Evolutionary conservation across 2,329 filamentous ascomycete genomes (phyloP), one percentile per base, ranked within the genome.

Genomic region (Chaetomium globosum): DNA sequence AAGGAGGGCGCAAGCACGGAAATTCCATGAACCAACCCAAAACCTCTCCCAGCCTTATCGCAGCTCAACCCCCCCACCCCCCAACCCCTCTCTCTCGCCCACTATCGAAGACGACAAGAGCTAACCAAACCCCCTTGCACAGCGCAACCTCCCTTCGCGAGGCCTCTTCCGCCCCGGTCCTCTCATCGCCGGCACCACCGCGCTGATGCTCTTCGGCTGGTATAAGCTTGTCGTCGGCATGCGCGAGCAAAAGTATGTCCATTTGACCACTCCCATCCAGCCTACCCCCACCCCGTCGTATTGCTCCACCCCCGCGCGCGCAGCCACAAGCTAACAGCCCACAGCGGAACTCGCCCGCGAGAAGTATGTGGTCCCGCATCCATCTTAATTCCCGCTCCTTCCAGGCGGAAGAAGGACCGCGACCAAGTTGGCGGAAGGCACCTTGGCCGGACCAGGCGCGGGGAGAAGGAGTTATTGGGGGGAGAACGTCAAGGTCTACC

Each of bases 281-380:
- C 3, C 4, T 4, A 10, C 19, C 9, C 19, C 19, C 26, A 12
- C 30, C 46, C 4, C 30, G n/a, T 21, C 31, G 4, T 26, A 26
- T 26, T 26, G 2, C 26, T 26, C 26, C 26, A 26, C 26, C 26
- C 26, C 26, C 26, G 26, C 26, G 4, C 13, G 7, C 53, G 30
- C 16, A 19, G 21, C 19, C 30, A 10, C n/a, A 36, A n/a, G 16
- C 31, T 55, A 55, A 55, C 53, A 54, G 5, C 12, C 31, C 3
- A 9, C 74, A 7, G 97, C 93, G 76, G 95, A 99, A 80, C 89
- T 97, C 71, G 91, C 89, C 69, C 92, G 95, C 73, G 95, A 99
- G 77, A 99, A 98, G 84, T n/a, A 95, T 97, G 87, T 99, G 95
- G 95, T 87, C 92, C 68, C 90, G 95, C 76, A 96, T 99, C 80